Percentiles rank a stretch among this genome's conserved stretches.
phyloP scores from a whole-genome alignment of 2,329 filamentous ascomycete genomes.

The Xylariales sp. region DNA sequence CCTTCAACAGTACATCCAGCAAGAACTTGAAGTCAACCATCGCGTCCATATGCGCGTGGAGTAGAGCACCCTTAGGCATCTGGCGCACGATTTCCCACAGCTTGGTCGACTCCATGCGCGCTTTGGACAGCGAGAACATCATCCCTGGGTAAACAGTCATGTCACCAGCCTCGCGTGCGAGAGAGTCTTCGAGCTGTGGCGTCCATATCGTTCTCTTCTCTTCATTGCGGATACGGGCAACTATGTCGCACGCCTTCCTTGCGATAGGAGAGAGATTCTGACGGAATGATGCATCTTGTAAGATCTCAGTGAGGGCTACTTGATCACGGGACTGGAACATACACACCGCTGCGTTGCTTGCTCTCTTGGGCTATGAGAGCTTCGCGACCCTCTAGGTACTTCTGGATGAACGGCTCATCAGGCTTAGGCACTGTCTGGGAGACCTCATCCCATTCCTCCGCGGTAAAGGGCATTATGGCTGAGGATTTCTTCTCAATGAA shows the following conservation, averaged over 20 bases:
- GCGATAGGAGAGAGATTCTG: constrained; percentile 75
- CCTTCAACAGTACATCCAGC: constrained; percentile 64
- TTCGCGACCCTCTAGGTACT: constrained; percentile 73
- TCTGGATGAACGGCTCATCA: constrained; percentile 72
- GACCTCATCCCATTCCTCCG: constrained; percentile 57
- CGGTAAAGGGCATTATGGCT: constrained; percentile 27
- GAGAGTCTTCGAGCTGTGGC: constrained; percentile 62
- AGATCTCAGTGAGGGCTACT: constrained; percentile 13
- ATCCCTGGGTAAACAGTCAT: constrained; percentile 77
- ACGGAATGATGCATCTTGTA: constrained; percentile 63
- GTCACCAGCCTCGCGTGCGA: constrained; percentile 55
- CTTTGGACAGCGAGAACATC: constrained; percentile 86
- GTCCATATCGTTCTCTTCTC: constrained; percentile 78
- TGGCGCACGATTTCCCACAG: constrained; percentile 79
- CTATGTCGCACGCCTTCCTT: constrained; percentile 71
- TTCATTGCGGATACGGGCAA: constrained; percentile 70
- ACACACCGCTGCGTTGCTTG: constrained; percentile 71
- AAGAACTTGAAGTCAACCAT: constrained; percentile 86
- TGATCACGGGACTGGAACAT: constrained; percentile 19
- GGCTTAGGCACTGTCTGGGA: constrained; percentile 49
- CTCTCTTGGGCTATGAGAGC: constrained; percentile 77
- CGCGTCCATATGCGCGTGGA: constrained; percentile 87
- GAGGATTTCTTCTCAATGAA: too few relatives aligned
- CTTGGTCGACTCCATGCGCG: constrained; percentile 77
- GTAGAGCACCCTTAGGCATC: constrained; percentile 83